A percentile compares a stretch with the other conserved stretches of the same genome.
Evolutionary conservation across 768 basidiomycete genomes (phyloP).

Genomic region (Phaeotremella skinneri): DNA sequence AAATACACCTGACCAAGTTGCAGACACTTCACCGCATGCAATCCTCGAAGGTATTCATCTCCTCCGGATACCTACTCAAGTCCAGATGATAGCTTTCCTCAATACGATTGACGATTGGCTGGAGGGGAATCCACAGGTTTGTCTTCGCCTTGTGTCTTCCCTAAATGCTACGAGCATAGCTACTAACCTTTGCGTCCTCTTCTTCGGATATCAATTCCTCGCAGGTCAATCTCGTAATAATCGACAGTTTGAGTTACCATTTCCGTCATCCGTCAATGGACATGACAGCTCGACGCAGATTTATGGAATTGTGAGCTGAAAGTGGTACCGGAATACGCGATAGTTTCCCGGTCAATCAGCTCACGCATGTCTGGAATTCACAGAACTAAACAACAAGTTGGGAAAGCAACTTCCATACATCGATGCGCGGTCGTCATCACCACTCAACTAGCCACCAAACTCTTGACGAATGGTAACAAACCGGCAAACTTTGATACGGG

Average conservation of each 20-base stretch:
- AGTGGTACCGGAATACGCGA: background rate
- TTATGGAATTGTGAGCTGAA: slow-evolving; percentile 43
- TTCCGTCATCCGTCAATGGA: slow-evolving; percentile 46
- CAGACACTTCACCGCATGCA: slow-evolving; percentile 18
- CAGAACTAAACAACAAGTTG: slow-evolving; percentile 44
- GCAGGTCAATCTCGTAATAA: slow-evolving; percentile 44
- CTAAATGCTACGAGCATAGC: too few species aligned
- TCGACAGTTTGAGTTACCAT: slow-evolving; percentile 49
- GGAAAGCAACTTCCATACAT: slow-evolving; percentile 42
- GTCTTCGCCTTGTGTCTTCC: background rate
- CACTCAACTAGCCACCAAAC: slow-evolving; percentile 49
- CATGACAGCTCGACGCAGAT: slow-evolving; percentile 19
- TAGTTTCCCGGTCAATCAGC: background rate
- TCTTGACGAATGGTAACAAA: slow-evolving; percentile 46
- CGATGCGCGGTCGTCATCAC: slow-evolving; percentile 46
- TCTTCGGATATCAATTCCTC: background rate
- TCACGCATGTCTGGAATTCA: background rate
- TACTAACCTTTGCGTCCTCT: too few species aligned
- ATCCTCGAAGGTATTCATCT: slow-evolving; percentile 43
- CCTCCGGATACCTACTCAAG: slow-evolving; percentile 41
- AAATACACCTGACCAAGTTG: background rate
- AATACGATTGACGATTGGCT: slow-evolving; percentile 47
- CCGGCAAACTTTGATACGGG: slow-evolving; percentile 49
- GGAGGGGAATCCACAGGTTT: slow-evolving; percentile 34
- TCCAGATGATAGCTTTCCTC: slow-evolving; percentile 48